phyloP scores from a whole-genome alignment of 805 yeast genomes.

The Vanderwaltozyma yarrowii region DNA sequence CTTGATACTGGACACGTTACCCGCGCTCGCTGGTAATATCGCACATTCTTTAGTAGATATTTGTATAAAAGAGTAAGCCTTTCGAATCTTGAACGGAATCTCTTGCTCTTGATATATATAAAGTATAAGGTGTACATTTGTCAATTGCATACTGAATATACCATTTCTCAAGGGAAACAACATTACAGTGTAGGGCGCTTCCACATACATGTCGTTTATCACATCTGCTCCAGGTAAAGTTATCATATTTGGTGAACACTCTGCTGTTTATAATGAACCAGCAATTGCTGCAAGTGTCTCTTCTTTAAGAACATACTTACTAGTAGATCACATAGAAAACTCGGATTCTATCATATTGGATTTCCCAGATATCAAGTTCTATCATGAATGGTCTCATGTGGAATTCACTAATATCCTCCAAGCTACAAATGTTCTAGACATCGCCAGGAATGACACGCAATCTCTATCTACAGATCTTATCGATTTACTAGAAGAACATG shows the following conservation, averaged over 20 bases:
- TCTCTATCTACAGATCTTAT: constrained; percentile 54
- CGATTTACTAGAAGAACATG: constrained; percentile 33
- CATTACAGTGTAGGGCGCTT: no score
- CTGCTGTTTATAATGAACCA: constrained; percentile 87
- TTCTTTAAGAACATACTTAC: constrained; percentile 70
- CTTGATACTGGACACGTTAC: no score
- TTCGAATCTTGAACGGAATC: no score
- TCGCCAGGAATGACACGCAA: constrained; percentile 31
- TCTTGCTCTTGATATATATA: no score
- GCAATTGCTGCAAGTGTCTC: constrained; percentile 89
- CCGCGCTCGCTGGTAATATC: no score
- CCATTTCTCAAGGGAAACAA: no score
- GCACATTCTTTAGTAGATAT: no score
- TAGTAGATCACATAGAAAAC: constrained; percentile 40
- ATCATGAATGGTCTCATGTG: constrained; percentile 44
- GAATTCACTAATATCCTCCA: background rate
- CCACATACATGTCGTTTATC: constrained; percentile 1
- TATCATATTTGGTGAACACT: constrained; percentile 92
- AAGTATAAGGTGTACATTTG: no score
- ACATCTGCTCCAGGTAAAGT: constrained; percentile 96
- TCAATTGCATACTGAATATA: no score
- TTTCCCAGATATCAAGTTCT: constrained; percentile 73
- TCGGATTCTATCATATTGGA: constrained; percentile 46
- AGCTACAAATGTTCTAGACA: constrained; percentile 1
- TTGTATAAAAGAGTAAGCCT: no score